Conservation (phyloP, 139 green algal genomes). For the Chlorella sp. region DNA sequence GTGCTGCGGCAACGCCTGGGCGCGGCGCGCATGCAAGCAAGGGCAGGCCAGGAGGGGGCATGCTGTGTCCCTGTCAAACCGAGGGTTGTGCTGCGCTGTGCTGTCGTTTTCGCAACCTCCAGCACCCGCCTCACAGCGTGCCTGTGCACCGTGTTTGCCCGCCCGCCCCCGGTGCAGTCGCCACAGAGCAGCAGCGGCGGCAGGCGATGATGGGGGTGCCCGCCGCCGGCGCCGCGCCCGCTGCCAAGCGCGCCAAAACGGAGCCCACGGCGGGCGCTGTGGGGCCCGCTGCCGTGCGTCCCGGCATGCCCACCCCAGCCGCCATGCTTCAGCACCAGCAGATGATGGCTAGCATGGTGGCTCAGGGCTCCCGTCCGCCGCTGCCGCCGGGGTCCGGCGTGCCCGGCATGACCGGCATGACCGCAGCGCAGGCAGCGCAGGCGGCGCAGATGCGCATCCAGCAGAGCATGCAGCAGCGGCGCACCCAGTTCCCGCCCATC, state of each 20-base stretch:
- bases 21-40: too few relatives aligned
- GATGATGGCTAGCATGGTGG: not conserved
- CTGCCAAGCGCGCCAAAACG: conserved; percentile 33
- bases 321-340: not conserved
- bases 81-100: not conserved
- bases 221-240: not conserved
- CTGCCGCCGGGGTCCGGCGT: not conserved
- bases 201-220: not conserved
- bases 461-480: not conserved
- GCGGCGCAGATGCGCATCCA: not conserved
- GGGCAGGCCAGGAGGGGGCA: not conserved
- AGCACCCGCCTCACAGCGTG: too few relatives aligned
- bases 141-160: too few relatives aligned
- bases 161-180: too few relatives aligned
- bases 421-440: not conserved
- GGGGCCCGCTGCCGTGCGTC: not conserved
- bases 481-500: conserved; percentile 8
- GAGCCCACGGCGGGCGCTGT: not conserved
- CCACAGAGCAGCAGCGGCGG: not conserved
- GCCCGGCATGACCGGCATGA: not conserved
- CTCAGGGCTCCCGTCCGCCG: conserved; percentile 6
- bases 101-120: not conserved
- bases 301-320: not conserved
- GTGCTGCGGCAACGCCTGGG: too few relatives aligned
- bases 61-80: not conserved